Base-by-base conservation (phyloP, 345 rosid species). In the Eucalyptus pauciflora region DNA sequence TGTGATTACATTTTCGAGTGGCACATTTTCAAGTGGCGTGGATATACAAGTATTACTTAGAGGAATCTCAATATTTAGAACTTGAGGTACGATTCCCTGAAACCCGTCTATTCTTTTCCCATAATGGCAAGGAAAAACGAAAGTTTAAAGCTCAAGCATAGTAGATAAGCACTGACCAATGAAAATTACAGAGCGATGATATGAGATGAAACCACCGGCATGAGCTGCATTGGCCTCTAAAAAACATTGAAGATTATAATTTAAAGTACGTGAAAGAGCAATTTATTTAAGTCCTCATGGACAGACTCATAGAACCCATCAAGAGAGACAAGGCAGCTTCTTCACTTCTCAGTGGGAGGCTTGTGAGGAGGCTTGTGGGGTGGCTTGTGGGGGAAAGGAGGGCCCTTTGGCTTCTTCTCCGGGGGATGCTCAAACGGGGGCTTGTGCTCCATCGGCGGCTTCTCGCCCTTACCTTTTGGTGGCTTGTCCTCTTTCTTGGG, bases 381-480 rank as follows among this genome's bases (percentile, higher is more conserved):
- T 45, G 89, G 89, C 51, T 46, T 83, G 48, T 56, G 87, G 51
- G 45, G 79, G 56, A 43, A 60, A 49, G 87, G 87, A 56, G 87
- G 87, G 45, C 87, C 90, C 90, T 85, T 88, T n/a, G 92, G 90
- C 83, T 89, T 86, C 51, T 87, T 81, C 67, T 71, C 92, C 5
- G 88, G 88, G 25, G 31, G 87, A 50, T 88, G 89, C n/a, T 87
- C 79, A 33, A 51, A 87, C 7, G 90, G 90, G 31, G 89, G 87
- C 80, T 62, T 49, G 18, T 69, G 60, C 50, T 45, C 41, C 76
- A 64, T 64, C 25, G 89, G 88, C 24, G 91, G 91, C 88, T 91
- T 90, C 81, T 91, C 80, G 14, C 89, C 86, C 71, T 86, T 87
- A 2, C 86, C 62, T 52, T 76, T 79, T 9, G 86, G 89, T 16